Evolutionary conservation across 208 protist species (phyloP).

Genomic region (Trichomonas gallinae): DNA sequence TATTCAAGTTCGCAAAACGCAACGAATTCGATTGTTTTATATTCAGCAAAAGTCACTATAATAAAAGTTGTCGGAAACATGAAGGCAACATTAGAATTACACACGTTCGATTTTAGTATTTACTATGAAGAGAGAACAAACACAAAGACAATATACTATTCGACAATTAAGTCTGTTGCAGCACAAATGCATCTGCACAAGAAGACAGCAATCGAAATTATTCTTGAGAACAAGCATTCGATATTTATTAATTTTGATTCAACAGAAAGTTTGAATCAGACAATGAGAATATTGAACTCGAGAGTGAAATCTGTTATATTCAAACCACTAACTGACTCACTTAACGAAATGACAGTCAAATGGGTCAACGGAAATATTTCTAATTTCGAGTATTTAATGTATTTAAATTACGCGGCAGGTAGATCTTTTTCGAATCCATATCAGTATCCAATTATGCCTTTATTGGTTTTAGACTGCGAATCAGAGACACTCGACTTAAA

Average conservation of each 20-base stretch:
- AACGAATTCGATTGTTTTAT: no score
- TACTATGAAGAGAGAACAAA: no score
- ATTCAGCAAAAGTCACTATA: no score
- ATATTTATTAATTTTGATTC: background rate
- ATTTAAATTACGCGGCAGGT: slow-evolving; percentile 82
- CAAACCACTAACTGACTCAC: background rate
- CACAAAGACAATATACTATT: no score
- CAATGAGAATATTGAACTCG: background rate
- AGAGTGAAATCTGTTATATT: background rate
- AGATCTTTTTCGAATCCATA: slow-evolving; percentile 82
- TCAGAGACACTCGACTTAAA: background rate
- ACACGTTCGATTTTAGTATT: no score
- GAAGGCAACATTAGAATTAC: no score
- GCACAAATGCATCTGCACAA: background rate
- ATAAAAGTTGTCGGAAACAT: no score
- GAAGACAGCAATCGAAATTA: background rate
- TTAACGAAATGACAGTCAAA: background rate
- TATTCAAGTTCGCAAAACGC: no score
- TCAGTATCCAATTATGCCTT: slow-evolving; percentile 52
- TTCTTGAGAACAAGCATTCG: background rate
- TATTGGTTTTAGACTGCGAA: background rate
- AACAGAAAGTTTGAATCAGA: background rate
- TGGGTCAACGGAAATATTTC: background rate
- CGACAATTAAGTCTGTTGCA: no score
- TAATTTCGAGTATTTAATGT: slow-evolving; percentile 94